A percentile compares a stretch with the other conserved stretches of the same genome.
Conservation (phyloP, 257 asterid species). For the Galeopsis tetrahit region DNA sequence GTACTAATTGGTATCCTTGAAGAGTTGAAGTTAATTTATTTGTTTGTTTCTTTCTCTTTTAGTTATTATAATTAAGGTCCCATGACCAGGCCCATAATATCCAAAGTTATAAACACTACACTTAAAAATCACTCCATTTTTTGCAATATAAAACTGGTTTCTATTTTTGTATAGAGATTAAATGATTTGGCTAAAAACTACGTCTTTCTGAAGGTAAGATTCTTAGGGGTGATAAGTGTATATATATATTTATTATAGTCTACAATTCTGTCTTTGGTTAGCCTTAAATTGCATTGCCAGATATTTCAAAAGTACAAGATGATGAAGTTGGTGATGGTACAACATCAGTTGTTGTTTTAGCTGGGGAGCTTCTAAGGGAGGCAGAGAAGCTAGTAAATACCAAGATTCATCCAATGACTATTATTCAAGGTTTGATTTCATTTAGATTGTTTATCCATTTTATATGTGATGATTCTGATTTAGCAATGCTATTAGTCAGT, state of each 20-base stretch:
- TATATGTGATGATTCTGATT: not conserved
- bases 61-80: not conserved
- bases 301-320: conserved; percentile 96
- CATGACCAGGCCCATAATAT: not conserved
- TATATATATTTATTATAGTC: not conserved
- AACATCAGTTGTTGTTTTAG: conserved; percentile 95
- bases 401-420: conserved; percentile 96
- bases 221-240: not conserved
- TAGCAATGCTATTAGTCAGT: conserved; percentile 1
- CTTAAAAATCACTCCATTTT: not conserved
- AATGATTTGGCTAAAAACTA: conserved; percentile 17
- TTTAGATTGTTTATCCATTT: not conserved
- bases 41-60: not conserved
- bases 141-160: not conserved
- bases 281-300: conserved; percentile 54
- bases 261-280: not conserved
- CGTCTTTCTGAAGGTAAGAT: conserved; percentile 7
- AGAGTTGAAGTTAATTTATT: conserved; percentile 4
- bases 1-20: conserved; percentile 95
- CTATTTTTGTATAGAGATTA: not conserved
- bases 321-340: conserved; percentile 99
- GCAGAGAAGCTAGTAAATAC: conserved; percentile 92
- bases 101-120: not conserved
- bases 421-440: conserved; percentile 64
- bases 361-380: conserved; percentile 97